These are phyloP conservation scores for Kokia cookei DNA, from an alignment of 441 rosid genomes.

Conservation along the genomic window DNA sequence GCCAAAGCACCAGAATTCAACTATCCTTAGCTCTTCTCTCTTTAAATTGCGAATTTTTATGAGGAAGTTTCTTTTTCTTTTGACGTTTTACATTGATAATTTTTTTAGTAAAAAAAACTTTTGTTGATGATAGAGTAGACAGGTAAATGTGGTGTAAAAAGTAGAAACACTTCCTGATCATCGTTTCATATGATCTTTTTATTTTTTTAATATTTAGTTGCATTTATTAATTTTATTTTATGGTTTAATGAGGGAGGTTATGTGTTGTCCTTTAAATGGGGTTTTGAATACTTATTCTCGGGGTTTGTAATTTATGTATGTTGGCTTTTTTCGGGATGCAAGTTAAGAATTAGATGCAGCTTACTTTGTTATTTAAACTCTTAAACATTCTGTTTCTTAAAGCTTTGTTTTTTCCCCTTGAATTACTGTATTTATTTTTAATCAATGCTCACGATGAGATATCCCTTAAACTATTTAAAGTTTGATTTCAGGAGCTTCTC, in stretches of 20 bases:
- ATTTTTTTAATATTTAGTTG: neutral
- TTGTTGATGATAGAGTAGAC: neutral
- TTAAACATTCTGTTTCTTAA: neutral
- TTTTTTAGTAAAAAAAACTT: neutral
- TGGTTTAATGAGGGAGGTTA: neutral
- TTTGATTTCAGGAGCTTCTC: neutral
- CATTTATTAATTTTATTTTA: neutral
- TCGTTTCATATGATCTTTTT: neutral
- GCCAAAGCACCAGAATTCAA: neutral
- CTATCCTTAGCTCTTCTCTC: neutral
- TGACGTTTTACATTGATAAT: neutral
- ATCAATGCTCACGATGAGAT: neutral
- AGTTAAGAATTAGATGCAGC: neutral
- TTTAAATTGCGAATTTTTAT: neutral
- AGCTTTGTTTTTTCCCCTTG: neutral
- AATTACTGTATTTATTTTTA: neutral
- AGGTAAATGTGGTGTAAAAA: neutral
- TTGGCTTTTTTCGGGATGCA: neutral
- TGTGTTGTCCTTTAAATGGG: neutral
- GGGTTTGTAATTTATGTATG: neutral
- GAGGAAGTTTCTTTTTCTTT: neutral
- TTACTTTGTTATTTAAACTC: neutral
- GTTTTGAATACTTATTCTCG: neutral
- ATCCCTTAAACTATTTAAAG: neutral
- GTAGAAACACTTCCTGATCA: neutral